Base-by-base conservation (phyloP, 139 green algal species). In the Micromonas commoda region DNA sequence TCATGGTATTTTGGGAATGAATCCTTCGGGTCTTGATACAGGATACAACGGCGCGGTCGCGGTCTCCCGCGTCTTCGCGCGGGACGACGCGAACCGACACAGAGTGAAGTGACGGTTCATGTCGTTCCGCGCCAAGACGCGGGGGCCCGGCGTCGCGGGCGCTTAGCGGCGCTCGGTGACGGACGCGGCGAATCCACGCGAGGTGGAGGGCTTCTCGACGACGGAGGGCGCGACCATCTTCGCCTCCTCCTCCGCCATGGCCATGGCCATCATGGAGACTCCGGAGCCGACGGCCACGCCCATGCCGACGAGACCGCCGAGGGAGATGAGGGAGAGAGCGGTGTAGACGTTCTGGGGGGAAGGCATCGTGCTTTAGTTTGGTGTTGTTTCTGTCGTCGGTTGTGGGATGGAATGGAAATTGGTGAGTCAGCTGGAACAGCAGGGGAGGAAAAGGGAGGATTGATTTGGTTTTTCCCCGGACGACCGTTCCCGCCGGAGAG, bases 271-370 rank as follows among this genome's bases (percentile, higher is more conserved):
- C 86, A 90, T 90, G 64, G 76, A 82, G 28, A 87, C 83, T 61
- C 84, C 86, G 54, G 64, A 82, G 52, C 86, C 86, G 35, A 90
- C 83, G 31, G 73, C 85, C 5, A 90, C 86, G 68, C 86, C 86
- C 26, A 83, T 85, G 26, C 86, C 86, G 45, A 85, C 73, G 31
- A 89, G 76, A 38, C 69, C 77, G 39, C 76, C 70, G 31, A 90
- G 77, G 70, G 77, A 79, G 38, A 90, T 82, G 61, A 90, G 61
- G 77, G 80, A 86, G 26, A 90, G 77, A 34, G 82, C 85, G 6
- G 85, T 77, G 64, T 85, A 85, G 6, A 87, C 69, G 69, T 74
- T 13, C 33, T 71, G 64, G 28, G 64, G 38, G 29, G 26, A 26
- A 37, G 64, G 64, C 64, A 71, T 71, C 28, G n/a, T 71, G 33